Conservation (phyloP, 1,284 basidiomycete species). For the Filobasidium uniguttulatum region DNA sequence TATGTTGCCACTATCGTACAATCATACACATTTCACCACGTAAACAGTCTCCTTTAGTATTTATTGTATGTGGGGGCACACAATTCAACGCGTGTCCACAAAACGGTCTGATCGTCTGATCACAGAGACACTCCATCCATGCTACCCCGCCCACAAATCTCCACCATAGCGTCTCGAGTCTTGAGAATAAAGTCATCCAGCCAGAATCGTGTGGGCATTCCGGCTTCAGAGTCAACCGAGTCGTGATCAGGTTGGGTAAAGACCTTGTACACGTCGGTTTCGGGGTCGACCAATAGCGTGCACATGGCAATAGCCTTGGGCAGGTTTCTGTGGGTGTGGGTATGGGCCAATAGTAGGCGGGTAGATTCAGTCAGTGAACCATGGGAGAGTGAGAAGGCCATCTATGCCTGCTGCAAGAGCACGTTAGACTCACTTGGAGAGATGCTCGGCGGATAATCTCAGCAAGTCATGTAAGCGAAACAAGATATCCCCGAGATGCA, state of each 20-base stretch:
- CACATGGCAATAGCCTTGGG: conserved; percentile 60
- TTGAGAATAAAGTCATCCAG: conserved; percentile 58
- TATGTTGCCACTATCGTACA: too few relatives aligned
- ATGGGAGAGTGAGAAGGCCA: neutral
- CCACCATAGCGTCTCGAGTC: conserved; percentile 55
- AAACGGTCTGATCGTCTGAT: too few relatives aligned
- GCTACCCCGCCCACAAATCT: conserved; percentile 55
- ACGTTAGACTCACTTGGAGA: conserved; percentile 59
- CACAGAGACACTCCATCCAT: conserved; percentile 65
- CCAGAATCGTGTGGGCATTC: conserved; percentile 37
- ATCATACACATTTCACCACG: too few relatives aligned
- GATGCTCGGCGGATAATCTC: conserved; percentile 48
- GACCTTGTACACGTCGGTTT: conserved; percentile 48
- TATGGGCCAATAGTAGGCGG: neutral
- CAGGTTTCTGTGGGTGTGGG: conserved; percentile 59
- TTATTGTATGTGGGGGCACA: too few relatives aligned
- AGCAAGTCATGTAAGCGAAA: conserved; percentile 68
- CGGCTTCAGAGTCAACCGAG: conserved; percentile 55
- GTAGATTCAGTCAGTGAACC: conserved; percentile 1
- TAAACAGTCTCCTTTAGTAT: too few relatives aligned
- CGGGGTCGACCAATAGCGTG: conserved; percentile 75
- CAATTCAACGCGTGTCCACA: too few relatives aligned
- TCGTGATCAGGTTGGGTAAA: conserved; percentile 43
- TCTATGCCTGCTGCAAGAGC: too few relatives aligned
- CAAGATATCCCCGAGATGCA: conserved; percentile 83